Evolutionary conservation across 2,329 filamentous ascomycete species (phyloP), one percentile per base, ranked within the genome.

Genomic region (Botrytis tulipae): DNA sequence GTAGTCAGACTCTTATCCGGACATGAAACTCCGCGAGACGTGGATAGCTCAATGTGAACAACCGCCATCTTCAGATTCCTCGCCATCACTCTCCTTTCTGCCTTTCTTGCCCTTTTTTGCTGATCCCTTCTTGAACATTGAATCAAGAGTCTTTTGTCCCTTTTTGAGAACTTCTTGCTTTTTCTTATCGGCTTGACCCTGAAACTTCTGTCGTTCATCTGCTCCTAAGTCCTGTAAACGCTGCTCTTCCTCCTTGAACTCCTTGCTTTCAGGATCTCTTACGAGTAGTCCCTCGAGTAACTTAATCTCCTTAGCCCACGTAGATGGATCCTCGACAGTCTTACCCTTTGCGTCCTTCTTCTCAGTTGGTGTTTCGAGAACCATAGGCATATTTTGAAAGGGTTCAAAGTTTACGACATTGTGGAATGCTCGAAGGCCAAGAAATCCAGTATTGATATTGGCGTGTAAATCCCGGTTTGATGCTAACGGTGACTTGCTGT

Each of bases 301-400:
- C 84, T 98, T 98, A 83, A 99, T 98, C 84, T 99, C 96, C 63
- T 91, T 87, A 1, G 95, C 94, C 95, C 95, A 98, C 25, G 98
- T 87, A 71, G 88, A 85, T 82, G 91, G 93, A 82, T 98, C 94
- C 80, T 97, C 92, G 54, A 90, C 82, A 42, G 86, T 86, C 82
- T 91, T 91, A 61, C 91, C 92, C 76, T 91, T 86, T 66, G 86
- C 84, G 29, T 88, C 90, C 63, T 89, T 88, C 54, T 87, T 87
- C 75, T 97, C 93, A 76, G 96, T 95, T 9, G 96, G 96, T n/a
- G 96, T 99, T 85, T 99, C 96, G 12, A 99, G 87, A 2, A 99
- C 91, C 89, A 99, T 94, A 6, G 96, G 96, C 79, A 98, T 83
- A 40, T 89, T 89, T 77, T 92, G 88, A 74, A 98, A 92, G 1